phyloP scores from a whole-genome alignment of 192 early-diverging fungal species.

The Linderina pennispora region DNA sequence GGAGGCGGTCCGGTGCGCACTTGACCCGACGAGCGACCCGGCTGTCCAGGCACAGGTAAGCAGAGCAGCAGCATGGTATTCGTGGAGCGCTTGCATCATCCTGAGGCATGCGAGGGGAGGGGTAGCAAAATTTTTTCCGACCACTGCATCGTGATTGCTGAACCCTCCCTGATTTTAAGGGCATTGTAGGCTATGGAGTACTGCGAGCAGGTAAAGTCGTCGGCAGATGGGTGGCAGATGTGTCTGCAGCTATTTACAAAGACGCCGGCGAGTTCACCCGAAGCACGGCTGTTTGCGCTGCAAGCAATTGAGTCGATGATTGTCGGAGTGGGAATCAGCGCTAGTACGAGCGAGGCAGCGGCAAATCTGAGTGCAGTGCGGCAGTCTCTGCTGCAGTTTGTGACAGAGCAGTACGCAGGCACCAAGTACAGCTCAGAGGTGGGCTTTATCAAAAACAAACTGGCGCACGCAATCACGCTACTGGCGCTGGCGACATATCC shows the following conservation, averaged over 20 bases:
- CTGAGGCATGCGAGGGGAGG: no score
- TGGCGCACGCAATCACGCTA: constrained; percentile 72
- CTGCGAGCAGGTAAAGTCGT: constrained; percentile 72
- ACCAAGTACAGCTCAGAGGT: constrained; percentile 30
- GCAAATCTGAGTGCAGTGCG: constrained; percentile 29
- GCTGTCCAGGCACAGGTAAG: constrained; percentile 69
- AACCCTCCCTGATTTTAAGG: no score
- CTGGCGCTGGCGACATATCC: constrained; percentile 79
- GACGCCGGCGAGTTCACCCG: constrained; percentile 65
- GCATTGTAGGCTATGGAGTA: constrained; percentile 70
- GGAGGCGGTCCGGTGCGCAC: constrained; percentile 71
- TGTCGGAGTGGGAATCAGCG: constrained; percentile 16
- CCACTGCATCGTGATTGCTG: no score
- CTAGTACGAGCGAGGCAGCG: constrained; percentile 17
- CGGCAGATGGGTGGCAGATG: constrained; percentile 78
- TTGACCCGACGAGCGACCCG: constrained; percentile 63
- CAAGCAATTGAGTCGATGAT: constrained; percentile 67
- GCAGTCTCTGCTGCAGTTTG: constrained; percentile 29
- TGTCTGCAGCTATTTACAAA: constrained; percentile 75
- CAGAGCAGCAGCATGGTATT: no score
- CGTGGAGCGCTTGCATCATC: no score
- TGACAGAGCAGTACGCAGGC: constrained; percentile 28
- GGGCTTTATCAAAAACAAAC: constrained; percentile 72
- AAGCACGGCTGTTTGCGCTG: constrained; percentile 78
- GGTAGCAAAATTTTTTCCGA: no score